phyloP scores from a whole-genome alignment of 2,329 filamentous ascomycete genomes.

The Fragosphaeria purpurea region DNA sequence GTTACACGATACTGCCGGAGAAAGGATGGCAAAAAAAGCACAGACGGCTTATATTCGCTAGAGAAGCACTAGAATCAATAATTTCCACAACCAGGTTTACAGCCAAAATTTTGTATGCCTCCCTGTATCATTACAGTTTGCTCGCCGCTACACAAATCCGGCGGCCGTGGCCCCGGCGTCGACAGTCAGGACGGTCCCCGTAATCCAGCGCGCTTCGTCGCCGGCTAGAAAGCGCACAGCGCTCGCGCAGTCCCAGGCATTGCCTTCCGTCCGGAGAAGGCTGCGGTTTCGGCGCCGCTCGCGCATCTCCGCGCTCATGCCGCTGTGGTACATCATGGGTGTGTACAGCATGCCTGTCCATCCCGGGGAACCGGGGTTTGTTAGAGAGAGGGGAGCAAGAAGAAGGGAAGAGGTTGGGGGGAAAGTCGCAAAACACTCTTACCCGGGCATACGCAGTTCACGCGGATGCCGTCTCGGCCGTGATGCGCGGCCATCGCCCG shows the following conservation, averaged over 20 bases:
- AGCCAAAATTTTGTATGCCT: too few species aligned
- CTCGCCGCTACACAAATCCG: too few species aligned
- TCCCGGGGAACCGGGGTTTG: too few species aligned
- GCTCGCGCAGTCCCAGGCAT: background rate
- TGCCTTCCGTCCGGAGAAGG: background rate
- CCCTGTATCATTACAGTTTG: too few species aligned
- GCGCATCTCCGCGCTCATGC: background rate
- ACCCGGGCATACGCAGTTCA: conserved; percentile 38
- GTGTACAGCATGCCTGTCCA: conserved; percentile 31
- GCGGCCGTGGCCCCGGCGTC: background rate
- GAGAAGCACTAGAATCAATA: too few species aligned
- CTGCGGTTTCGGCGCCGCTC: background rate
- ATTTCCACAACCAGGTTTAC: too few species aligned
- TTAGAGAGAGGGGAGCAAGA: too few species aligned
- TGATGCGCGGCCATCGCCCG: conserved; percentile 41
- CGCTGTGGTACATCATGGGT: conserved; percentile 28
- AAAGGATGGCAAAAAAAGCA: too few species aligned
- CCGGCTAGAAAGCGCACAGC: background rate
- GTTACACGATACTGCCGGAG: too few species aligned
- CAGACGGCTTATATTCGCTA: too few species aligned
- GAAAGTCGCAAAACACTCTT: too few species aligned
- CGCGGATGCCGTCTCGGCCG: conserved; percentile 35
- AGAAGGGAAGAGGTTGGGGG: too few species aligned
- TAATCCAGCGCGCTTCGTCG: background rate
- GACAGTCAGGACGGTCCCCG: background rate